A percentile compares a stretch with the other conserved stretches of the same genome.
Evolutionary conservation across 805 yeast genomes (phyloP).

Genomic region (Wickerhamiella azymoides): DNA sequence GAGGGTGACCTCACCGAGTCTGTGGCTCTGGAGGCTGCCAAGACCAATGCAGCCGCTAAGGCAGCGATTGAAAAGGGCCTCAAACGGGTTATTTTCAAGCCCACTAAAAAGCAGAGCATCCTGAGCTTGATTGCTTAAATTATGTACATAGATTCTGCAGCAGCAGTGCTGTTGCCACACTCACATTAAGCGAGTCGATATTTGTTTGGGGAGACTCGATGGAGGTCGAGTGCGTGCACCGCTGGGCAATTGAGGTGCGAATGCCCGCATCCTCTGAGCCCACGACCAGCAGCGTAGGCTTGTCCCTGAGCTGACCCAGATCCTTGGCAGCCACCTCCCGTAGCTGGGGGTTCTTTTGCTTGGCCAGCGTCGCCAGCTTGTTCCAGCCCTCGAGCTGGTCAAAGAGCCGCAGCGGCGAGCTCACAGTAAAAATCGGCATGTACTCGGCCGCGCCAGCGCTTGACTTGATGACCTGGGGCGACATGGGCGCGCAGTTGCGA

Average conservation of each 20-base stretch:
- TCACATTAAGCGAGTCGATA: slow-evolving; percentile 76
- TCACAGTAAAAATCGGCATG: slow-evolving; percentile 43
- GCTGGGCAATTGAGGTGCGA: slow-evolving; percentile 44
- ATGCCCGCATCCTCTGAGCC: slow-evolving; percentile 85
- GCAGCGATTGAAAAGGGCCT: background rate
- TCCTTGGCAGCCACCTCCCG: slow-evolving; percentile 23
- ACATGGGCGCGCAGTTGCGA: slow-evolving; percentile 55
- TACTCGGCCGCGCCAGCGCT: slow-evolving; percentile 77
- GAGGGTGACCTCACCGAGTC: slow-evolving; percentile 6
- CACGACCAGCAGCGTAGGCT: slow-evolving; percentile 57
- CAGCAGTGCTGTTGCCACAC: slow-evolving; percentile 73
- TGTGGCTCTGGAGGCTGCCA: slow-evolving; percentile 8
- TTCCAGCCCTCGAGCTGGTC: slow-evolving; percentile 50
- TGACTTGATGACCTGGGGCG: slow-evolving; percentile 68
- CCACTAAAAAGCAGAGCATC: slow-evolving; percentile 7
- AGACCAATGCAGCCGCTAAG: background rate
- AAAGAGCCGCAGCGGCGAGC: slow-evolving; percentile 50
- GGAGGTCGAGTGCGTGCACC: slow-evolving; percentile 22
- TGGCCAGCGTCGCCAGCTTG: slow-evolving; percentile 35
- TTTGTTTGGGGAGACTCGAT: slow-evolving; percentile 7
- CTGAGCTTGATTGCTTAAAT: background rate
- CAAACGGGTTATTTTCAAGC: slow-evolving; percentile 13
- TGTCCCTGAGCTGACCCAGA: slow-evolving; percentile 31
- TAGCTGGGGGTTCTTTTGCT: slow-evolving; percentile 21
- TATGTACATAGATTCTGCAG: slow-evolving; percentile 21